Evolutionary conservation across 2,329 filamentous ascomycete species (phyloP), one percentile per base, ranked within the genome.

Genomic region (Whalleya microplaca): DNA sequence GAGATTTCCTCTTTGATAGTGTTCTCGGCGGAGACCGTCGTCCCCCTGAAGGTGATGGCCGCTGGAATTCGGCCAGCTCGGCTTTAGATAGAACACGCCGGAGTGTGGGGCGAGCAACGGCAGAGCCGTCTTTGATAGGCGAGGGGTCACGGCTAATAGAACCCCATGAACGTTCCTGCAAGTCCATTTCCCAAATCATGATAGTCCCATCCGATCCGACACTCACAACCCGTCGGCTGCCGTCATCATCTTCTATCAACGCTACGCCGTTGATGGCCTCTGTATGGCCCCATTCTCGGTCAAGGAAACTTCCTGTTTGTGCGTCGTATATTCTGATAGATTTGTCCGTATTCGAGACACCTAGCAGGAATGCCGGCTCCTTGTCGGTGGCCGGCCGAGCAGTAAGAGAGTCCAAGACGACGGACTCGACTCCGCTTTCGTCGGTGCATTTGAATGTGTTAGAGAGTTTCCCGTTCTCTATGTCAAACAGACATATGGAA

Each of bases 271-370:
- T 96, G 62, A 99, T 92, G 8, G 93, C 90, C 70, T 97, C 93
- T 0, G 93, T 96, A 66, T 99, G 95, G 1, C 95, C 95, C 85
- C 92, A 97, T 75, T 98, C 95, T 41, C 92, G 86, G 48, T 92
- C 90, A 23, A 98, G 76, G 55, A 99, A 88, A 1, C 79, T 76
- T 8, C 94, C 93, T 42, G 85, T 87, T 59, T 89, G 87, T 27
- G 85, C 80, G 64, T 96, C 91, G 67, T 99, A 99, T 16, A 99
- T 78, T 37, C 95, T 83, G 53, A 99, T 88, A 0, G 95, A 98
- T 71, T 98, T 99, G 73, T 99, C 95, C 0, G 91, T 96, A 65
- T 93, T 93, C 8, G 94, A 97, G 10, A 95, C 83, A n/a, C 92
- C 93, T 18, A 95, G 82, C 49, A 99, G 81, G 48, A 96, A 83